Conservation (phyloP, 148 eudicot species). For the Diospyros lotus region DNA sequence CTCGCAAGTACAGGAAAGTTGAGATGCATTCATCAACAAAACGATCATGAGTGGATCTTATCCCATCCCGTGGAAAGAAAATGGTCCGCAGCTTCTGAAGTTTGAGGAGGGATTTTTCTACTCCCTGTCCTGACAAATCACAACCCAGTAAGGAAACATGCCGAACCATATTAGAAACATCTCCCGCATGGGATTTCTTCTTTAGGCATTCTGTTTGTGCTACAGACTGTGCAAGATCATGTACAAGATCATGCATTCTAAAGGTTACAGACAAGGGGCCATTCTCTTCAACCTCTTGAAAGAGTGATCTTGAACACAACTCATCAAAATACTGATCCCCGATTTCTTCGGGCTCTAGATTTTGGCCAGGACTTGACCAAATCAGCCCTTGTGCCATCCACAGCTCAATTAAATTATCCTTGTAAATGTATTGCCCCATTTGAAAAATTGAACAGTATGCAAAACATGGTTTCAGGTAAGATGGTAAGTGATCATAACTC, state of each 20-base stretch:
- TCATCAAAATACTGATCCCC: neutral
- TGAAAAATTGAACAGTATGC: conserved; percentile 8
- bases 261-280: neutral
- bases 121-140: neutral
- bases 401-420: neutral
- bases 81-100: too few relatives aligned
- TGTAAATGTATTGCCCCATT: neutral
- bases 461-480: neutral
- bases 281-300: neutral
- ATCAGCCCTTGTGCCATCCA: conserved; percentile 11
- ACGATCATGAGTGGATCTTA: too few relatives aligned
- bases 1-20: too few relatives aligned
- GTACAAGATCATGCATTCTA: conserved; percentile 12
- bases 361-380: neutral
- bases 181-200: neutral
- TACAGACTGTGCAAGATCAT: conserved; percentile 9
- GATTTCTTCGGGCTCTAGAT: neutral
- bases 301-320: neutral
- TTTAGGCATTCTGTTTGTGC: neutral
- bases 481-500: neutral
- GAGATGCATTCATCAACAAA: too few relatives aligned
- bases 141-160: neutral
- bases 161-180: neutral
- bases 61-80: neutral
- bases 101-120: neutral